These are phyloP conservation scores for Saturnispora halmiae DNA, from an alignment of 805 yeast genomes.

Conservation along the genomic window DNA sequence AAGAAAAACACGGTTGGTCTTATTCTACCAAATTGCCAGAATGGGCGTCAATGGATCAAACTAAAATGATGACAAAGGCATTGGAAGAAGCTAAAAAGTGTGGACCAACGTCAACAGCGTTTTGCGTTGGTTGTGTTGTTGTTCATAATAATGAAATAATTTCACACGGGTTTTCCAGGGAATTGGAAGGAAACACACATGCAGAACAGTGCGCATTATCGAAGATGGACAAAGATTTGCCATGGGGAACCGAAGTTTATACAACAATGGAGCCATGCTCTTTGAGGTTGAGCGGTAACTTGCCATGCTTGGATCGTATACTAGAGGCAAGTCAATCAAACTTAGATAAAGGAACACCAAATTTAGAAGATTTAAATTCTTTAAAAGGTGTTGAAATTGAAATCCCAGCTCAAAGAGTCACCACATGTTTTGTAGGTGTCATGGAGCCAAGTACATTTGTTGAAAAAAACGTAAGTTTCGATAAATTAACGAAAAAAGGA, in stretches of 20 bases:
- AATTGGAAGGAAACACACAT: slow-evolving; percentile 89
- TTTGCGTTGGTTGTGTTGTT: slow-evolving; percentile 87
- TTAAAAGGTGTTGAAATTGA: slow-evolving; percentile 27
- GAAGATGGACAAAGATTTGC: slow-evolving; percentile 48
- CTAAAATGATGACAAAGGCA: slow-evolving; percentile 64
- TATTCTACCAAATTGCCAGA: slow-evolving; percentile 69
- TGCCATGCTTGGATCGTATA: slow-evolving; percentile 80
- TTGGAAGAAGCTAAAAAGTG: slow-evolving; percentile 71
- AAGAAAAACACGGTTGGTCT: slow-evolving; percentile 41
- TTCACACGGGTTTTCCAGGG: slow-evolving; percentile 84
- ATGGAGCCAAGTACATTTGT: slow-evolving; percentile 86
- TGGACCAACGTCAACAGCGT: slow-evolving; percentile 75
- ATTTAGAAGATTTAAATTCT: slow-evolving; percentile 28
- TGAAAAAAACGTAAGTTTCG: slow-evolving; percentile 57
- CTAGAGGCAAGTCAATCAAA: slow-evolving; percentile 22
- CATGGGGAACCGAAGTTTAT: slow-evolving; percentile 70
- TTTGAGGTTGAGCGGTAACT: slow-evolving; percentile 76
- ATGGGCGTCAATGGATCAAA: slow-evolving; percentile 65
- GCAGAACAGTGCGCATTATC: slow-evolving; percentile 93
- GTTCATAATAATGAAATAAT: slow-evolving; percentile 57
- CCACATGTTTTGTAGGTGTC: slow-evolving; percentile 83
- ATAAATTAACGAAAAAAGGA: slow-evolving; percentile 44
- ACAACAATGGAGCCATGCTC: slow-evolving; percentile 99
- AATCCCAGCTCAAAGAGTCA: slow-evolving; percentile 14
- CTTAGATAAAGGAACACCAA: neutral